Conservation (phyloP, 331 rosid genomes). For the Quercus phellos region DNA sequence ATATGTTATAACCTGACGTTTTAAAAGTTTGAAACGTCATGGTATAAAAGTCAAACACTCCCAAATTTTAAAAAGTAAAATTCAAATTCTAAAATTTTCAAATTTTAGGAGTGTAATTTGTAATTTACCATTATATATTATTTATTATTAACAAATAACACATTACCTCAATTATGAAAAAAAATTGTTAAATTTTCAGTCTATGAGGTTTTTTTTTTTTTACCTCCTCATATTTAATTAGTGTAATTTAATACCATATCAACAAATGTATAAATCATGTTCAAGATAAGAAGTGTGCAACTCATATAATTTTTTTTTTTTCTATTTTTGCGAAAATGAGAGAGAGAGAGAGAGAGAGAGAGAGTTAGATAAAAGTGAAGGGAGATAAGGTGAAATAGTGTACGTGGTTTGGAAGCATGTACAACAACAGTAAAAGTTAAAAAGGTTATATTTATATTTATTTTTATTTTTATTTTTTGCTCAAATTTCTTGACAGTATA, state of each 20-base stretch:
- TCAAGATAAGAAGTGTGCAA: too few species aligned
- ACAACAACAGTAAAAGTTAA: background rate
- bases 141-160: too few species aligned
- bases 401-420: background rate
- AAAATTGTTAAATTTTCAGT: too few species aligned
- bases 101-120: fast-evolving
- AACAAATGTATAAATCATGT: too few species aligned
- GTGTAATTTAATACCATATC: too few species aligned
- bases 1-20: fast-evolving
- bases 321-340: background rate
- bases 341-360: constrained; percentile 7
- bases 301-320: too few species aligned
- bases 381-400: background rate
- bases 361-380: constrained; percentile 7
- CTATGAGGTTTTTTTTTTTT: background rate
- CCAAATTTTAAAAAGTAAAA: fast-evolving
- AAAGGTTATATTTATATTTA: background rate
- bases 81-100: too few species aligned
- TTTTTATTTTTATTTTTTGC: too few species aligned
- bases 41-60: fast-evolving
- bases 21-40: too few species aligned
- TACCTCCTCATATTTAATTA: too few species aligned
- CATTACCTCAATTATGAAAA: too few species aligned
- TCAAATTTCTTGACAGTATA: too few species aligned
- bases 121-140: fast-evolving